Evolutionary conservation across 2,329 filamentous ascomycete species (phyloP).

Genomic region (Curvularia sp.): DNA sequence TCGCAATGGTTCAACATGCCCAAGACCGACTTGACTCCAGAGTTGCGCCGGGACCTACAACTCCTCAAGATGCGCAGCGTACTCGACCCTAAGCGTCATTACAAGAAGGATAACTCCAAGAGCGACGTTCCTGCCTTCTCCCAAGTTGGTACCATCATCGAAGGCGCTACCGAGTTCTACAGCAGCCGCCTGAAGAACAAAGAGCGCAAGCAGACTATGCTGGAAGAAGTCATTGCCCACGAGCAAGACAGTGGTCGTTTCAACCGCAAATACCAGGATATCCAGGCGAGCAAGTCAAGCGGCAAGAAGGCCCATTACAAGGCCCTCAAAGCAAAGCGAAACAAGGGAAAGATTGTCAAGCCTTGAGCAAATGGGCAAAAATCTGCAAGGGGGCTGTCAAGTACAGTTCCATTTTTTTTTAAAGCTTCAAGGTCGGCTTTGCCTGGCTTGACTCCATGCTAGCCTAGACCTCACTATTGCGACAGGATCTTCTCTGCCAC

Average conservation of each 20-base stretch:
- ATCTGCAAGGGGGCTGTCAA: background rate
- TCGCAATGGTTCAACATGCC: slow-evolving; percentile 88
- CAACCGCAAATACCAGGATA: slow-evolving; percentile 84
- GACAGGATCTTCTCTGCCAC: background rate
- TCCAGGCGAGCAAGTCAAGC: slow-evolving; percentile 81
- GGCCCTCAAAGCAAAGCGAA: slow-evolving; percentile 68
- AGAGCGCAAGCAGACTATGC: slow-evolving; percentile 84
- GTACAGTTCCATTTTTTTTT: background rate
- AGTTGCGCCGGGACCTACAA: slow-evolving; percentile 88
- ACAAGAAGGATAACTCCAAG: slow-evolving; percentile 83
- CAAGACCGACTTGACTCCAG: slow-evolving; percentile 80
- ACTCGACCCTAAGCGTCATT: slow-evolving; percentile 86
- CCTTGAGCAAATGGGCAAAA: slow-evolving; percentile 33
- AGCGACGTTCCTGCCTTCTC: slow-evolving; percentile 79
- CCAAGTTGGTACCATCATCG: slow-evolving; percentile 85
- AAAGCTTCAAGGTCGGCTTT: background rate
- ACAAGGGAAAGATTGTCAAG: slow-evolving; percentile 51
- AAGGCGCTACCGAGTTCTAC: slow-evolving; percentile 88
- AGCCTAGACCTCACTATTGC: background rate
- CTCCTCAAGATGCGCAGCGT: slow-evolving; percentile 87
- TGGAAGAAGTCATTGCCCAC: slow-evolving; percentile 79
- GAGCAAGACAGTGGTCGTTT: slow-evolving; percentile 74
- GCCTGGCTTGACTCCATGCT: slow-evolving; percentile 1
- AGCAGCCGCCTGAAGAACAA: slow-evolving; percentile 82
- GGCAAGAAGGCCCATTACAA: slow-evolving; percentile 93